Evolutionary conservation across 371 early-diverging fungal genomes (phyloP).

Genomic region (Mucor lusitanicus): DNA sequence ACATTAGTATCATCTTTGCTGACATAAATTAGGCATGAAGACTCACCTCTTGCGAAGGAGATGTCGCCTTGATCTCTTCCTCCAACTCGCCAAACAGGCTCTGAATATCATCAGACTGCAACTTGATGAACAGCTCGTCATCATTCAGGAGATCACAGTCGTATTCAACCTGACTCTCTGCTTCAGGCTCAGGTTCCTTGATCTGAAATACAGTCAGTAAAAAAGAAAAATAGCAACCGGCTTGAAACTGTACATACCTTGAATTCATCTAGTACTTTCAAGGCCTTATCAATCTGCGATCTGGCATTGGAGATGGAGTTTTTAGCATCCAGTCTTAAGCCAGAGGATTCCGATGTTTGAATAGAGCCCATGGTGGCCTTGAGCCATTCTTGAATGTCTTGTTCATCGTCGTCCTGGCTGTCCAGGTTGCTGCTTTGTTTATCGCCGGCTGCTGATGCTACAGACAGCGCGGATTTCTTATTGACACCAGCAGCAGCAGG

Average conservation of each 20-base stretch:
- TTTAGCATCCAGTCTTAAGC: constrained; percentile 35
- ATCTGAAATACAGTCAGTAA: constrained; percentile 9
- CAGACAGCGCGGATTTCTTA: neutral
- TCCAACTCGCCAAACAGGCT: constrained; percentile 24
- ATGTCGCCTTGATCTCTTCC: neutral
- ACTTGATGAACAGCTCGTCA: constrained; percentile 22
- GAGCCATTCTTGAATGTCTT: constrained; percentile 25
- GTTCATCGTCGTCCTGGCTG: constrained; percentile 9
- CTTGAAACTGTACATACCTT: constrained; percentile 30
- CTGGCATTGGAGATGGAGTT: constrained; percentile 55
- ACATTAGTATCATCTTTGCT: neutral
- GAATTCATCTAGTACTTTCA: constrained; percentile 48
- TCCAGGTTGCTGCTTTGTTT: neutral
- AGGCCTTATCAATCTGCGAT: constrained; percentile 55
- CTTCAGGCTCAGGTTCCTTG: constrained; percentile 9
- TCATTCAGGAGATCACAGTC: constrained; percentile 26
- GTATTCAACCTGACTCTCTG: constrained; percentile 8
- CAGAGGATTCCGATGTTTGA: constrained; percentile 22
- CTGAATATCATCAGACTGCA: constrained; percentile 24
- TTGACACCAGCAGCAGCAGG: neutral
- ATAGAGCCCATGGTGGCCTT: constrained; percentile 23
- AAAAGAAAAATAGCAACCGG: no score
- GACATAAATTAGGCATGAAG: neutral
- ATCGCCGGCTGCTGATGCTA: neutral
- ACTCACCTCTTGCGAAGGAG: neutral